Evolutionary conservation across 805 yeast genomes (phyloP), one percentile per base, ranked within the genome.

Genomic region (Saccharomycopsis capsularis): DNA sequence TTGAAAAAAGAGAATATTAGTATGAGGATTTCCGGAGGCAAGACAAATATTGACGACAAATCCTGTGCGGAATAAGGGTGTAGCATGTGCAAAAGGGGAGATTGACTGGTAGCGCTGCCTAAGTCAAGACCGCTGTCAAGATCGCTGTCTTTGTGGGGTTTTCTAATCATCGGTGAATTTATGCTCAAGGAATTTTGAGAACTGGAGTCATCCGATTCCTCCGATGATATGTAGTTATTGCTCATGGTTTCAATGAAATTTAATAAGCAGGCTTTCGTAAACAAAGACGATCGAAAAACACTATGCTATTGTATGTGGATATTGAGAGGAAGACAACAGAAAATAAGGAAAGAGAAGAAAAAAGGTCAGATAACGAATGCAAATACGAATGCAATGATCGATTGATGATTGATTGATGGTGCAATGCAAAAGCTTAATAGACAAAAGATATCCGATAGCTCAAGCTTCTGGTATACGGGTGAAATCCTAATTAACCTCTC

Each of bases 1-100:
- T 73, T 78, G 45, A 84, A 66, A 52, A 81, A 74, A 46, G 85
- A 81, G 52, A 85, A 79, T 1, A 85, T 78, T 55, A 82, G 71
- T 43, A 82, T 73, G 39, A 85, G 62, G 18, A 85, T 77, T 63
- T 76, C 82, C 3, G 74, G 68, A 0, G 82, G 82, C 24, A 76
- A 63, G 39, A 50, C 54, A 18, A 37, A 42, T 16, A 53, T 40
- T n/a, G 50, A 44, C 4, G 37, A 21, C 11, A 52, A 37, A 42
- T 52, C 53, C 27, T 50, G 24, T 18, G 38, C 7, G 1, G 46
- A 23, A 34, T 51, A 47, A 3, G 54, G 51, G 35, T 46, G 43
- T 16, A 40, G 18, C 21, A n/a, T n/a, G 5, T 16, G 7, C 6
- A 34, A 6, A 11, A 34, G 7, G 13, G 38, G 38, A 6, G 38